phyloP scores from a whole-genome alignment of 768 basidiomycete species.

The Termitomyces sp. region DNA sequence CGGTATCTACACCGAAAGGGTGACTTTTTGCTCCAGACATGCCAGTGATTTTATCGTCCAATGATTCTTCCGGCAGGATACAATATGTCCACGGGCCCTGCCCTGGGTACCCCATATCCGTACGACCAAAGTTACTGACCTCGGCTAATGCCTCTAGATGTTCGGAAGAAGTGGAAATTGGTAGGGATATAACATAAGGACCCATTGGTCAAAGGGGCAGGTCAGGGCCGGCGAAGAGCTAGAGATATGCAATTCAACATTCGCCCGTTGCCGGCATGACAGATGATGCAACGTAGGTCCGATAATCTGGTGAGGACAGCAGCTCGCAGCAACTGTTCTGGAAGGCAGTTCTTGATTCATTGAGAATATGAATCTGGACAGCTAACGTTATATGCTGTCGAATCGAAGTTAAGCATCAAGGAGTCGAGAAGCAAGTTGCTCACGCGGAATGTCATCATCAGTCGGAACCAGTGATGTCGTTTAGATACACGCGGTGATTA shows the following conservation, averaged over 20 bases:
- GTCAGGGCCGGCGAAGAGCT: background rate
- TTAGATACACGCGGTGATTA: background rate
- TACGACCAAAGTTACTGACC: constrained; percentile 48
- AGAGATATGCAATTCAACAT: background rate
- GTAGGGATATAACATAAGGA: constrained; percentile 32
- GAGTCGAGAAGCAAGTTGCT: constrained; percentile 6
- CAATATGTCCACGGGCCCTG: constrained; percentile 54
- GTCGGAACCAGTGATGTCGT: background rate
- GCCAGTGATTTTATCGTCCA: constrained; percentile 37
- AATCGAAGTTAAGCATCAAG: constrained; percentile 5
- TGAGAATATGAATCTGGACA: background rate
- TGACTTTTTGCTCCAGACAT: constrained; percentile 29
- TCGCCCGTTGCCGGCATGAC: constrained; percentile 2
- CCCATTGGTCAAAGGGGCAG: background rate
- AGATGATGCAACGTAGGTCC: constrained; percentile 2
- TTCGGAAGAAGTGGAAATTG: constrained; percentile 43
- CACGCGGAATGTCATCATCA: background rate
- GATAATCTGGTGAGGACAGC: background rate
- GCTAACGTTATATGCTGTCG: constrained; percentile 4
- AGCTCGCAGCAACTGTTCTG: background rate
- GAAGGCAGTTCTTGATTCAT: background rate
- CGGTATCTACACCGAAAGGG: constrained; percentile 20
- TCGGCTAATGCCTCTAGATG: constrained; percentile 49
- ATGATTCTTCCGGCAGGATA: constrained; percentile 35
- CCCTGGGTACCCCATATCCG: constrained; percentile 53